Conservation (phyloP, 2,329 filamentous ascomycete species). For the Kalmusia sp. region DNA sequence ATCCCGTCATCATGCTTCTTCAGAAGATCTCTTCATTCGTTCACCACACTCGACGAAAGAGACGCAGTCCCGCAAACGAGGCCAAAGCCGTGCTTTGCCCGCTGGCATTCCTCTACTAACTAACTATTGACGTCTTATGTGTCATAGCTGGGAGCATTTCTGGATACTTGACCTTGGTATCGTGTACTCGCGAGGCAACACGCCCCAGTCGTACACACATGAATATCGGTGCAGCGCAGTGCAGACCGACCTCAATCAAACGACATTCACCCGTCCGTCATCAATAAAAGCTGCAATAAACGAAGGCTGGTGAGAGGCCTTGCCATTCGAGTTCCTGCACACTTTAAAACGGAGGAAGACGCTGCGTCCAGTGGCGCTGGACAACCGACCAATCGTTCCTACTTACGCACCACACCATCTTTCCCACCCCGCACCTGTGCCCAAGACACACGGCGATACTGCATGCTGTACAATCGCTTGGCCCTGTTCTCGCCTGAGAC, state of each 20-base stretch:
- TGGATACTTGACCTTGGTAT: too few relatives aligned
- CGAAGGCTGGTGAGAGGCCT: neutral
- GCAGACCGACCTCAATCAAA: neutral
- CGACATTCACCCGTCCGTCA: neutral
- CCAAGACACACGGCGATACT: slow-evolving; percentile 1
- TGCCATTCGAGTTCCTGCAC: neutral
- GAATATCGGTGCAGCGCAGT: neutral
- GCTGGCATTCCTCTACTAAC: too few relatives aligned
- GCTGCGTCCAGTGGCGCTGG: slow-evolving; percentile 1
- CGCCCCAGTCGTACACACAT: too few relatives aligned
- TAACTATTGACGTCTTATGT: too few relatives aligned
- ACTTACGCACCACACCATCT: slow-evolving; percentile 2
- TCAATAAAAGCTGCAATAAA: neutral
- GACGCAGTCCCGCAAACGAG: too few relatives aligned
- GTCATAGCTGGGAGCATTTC: too few relatives aligned
- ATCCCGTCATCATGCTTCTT: too few relatives aligned
- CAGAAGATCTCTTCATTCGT: too few relatives aligned
- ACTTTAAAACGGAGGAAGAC: slow-evolving; percentile 5
- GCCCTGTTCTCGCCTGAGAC: neutral
- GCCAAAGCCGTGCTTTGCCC: too few relatives aligned
- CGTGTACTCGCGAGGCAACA: too few relatives aligned
- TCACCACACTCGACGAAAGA: too few relatives aligned
- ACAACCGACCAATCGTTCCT: slow-evolving; percentile 1
- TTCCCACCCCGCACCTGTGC: slow-evolving; percentile 5
- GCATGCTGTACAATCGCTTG: slow-evolving; percentile 1